phyloP scores from a whole-genome alignment of 2,329 filamentous ascomycete genomes.

The Phialophora expanda region DNA sequence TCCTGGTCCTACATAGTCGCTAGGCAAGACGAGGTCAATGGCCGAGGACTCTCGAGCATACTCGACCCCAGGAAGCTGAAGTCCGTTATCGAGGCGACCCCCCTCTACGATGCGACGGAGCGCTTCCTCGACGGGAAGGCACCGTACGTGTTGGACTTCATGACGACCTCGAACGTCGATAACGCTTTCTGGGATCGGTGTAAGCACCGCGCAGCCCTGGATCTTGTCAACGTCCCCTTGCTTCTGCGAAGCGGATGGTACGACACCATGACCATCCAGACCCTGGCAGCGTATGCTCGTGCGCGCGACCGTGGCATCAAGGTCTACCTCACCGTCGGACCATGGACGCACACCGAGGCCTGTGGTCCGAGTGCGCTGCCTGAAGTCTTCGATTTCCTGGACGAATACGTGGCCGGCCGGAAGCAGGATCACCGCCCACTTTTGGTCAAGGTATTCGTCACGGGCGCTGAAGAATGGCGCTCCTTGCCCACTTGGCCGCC shows the following conservation, averaged over 20 bases:
- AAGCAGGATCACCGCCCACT: neutral
- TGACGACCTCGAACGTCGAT: neutral
- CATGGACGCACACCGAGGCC: constrained; percentile 4
- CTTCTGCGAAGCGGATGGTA: constrained; percentile 3
- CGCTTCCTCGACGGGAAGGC: neutral
- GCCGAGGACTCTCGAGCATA: neutral
- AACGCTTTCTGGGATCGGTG: neutral
- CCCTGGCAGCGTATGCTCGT: neutral
- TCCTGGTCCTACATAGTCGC: neutral
- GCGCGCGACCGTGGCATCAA: neutral
- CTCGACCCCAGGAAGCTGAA: neutral
- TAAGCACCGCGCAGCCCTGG: constrained; percentile 2
- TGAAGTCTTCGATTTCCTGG: constrained; percentile 5
- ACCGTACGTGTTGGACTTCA: neutral
- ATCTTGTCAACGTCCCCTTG: neutral
- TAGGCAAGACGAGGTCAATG: neutral
- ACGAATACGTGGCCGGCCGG: neutral
- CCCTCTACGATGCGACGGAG: neutral
- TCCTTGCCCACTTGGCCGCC: neutral
- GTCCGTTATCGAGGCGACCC: neutral
- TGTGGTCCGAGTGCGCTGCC: neutral
- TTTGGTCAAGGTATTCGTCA: neutral
- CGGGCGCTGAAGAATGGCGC: neutral
- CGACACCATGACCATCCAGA: neutral
- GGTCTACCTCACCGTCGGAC: constrained; percentile 2